These are phyloP conservation scores for Naganishia sp. DNA, from an alignment of 1,284 basidiomycete species.

Conservation along the genomic window DNA sequence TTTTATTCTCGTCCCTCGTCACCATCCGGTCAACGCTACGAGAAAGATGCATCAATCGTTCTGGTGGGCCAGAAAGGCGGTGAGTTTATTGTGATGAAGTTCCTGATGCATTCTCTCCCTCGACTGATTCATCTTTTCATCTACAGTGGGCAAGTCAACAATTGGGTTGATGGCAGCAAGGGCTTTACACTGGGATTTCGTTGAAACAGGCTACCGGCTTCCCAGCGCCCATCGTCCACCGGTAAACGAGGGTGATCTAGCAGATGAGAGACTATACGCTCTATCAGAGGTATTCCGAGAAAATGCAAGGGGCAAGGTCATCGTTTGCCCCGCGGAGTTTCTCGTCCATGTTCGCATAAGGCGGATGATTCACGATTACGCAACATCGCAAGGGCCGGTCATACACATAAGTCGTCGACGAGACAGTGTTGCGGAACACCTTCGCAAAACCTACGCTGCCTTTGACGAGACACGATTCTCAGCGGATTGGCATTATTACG, in stretches of 20 bases:
- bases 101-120: too few relatives aligned
- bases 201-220: constrained; percentile 25
- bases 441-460: constrained; percentile 55
- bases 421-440: constrained; percentile 67
- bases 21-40: constrained; percentile 27
- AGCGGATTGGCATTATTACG: constrained; percentile 19
- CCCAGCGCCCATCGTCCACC: background rate
- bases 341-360: constrained; percentile 41
- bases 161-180: constrained; percentile 28
- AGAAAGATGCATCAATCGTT: constrained; percentile 27
- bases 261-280: background rate
- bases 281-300: constrained; percentile 20
- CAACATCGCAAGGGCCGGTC: constrained; percentile 60
- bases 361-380: constrained; percentile 68
- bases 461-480: constrained; percentile 10
- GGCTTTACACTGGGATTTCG: constrained; percentile 28
- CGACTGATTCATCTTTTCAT: background rate
- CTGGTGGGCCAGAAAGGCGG: constrained; percentile 29
- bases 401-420: constrained; percentile 67
- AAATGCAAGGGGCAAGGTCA: constrained; percentile 25
- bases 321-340: constrained; percentile 26
- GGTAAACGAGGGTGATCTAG: background rate
- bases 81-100: background rate
- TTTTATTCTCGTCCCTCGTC: constrained; percentile 28
- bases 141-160: constrained; percentile 32